Evolutionary conservation across 1,284 basidiomycete species (phyloP).

Genomic region (Leccinum subspadiceum): DNA sequence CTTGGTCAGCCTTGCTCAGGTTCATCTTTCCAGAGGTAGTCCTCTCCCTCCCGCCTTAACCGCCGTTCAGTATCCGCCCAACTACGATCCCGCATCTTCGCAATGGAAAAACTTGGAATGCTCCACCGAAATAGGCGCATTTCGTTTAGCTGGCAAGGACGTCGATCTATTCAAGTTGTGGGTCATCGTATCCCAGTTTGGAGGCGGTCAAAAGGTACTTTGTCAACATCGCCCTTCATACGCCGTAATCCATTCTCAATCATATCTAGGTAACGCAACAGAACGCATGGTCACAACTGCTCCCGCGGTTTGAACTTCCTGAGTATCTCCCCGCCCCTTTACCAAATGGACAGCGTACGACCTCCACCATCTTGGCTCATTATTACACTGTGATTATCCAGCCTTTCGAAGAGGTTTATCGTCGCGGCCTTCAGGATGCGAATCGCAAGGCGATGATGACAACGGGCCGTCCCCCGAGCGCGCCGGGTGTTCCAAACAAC

Average conservation of each 20-base stretch:
- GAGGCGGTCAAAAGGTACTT: conserved; percentile 59
- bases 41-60: conserved; percentile 69
- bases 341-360: conserved; percentile 46
- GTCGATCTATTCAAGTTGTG: conserved; percentile 74
- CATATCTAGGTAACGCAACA: conserved; percentile 34
- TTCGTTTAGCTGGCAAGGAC: conserved; percentile 75
- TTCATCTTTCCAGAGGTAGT: conserved; percentile 51
- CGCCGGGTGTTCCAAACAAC: conserved; percentile 17
- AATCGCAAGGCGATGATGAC: conserved; percentile 46
- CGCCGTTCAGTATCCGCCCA: conserved; percentile 48
- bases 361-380: conserved; percentile 49
- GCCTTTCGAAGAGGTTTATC: conserved; percentile 69
- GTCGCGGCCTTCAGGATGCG: conserved; percentile 54
- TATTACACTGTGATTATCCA: conserved; percentile 60
- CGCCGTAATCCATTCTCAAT: conserved; percentile 6
- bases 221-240: conserved; percentile 6
- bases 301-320: conserved; percentile 61
- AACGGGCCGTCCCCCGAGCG: conserved; percentile 29
- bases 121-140: conserved; percentile 52
- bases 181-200: conserved; percentile 52
- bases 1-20: conserved; percentile 51
- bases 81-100: conserved; percentile 59
- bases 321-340: conserved; percentile 50
- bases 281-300: conserved; percentile 50
- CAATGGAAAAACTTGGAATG: conserved; percentile 64